Evolutionary conservation across 306 rosid genomes (phyloP).

Genomic region (Fagus sylvatica): DNA sequence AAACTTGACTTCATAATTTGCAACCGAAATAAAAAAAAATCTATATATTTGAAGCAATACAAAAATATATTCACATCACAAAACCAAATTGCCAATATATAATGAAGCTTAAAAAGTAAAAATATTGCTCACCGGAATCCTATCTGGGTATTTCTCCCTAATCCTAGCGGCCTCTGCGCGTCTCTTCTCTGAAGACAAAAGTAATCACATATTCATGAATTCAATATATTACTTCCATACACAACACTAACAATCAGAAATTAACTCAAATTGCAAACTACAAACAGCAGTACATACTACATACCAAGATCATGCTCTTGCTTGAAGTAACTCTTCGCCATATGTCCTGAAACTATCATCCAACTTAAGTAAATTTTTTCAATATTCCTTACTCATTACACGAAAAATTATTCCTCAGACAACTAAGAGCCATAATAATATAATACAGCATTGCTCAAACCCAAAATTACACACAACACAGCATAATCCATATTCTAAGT

Average conservation of each 20-base stretch:
- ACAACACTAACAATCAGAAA: conserved; percentile 1
- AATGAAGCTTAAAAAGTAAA: background rate
- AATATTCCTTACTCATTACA: conserved; percentile 12
- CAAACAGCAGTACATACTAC: background rate
- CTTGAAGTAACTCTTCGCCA: conserved; percentile 96
- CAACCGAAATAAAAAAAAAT: conserved; percentile 6
- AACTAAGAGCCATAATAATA: background rate
- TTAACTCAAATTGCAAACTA: conserved; percentile 4
- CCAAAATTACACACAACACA: background rate
- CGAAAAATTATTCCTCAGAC: background rate
- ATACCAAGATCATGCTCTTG: conserved; percentile 96
- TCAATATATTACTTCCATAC: background rate
- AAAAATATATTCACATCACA: conserved; percentile 14
- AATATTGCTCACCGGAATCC: conserved; percentile 77
- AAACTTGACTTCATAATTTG: background rate
- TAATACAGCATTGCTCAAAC: background rate
- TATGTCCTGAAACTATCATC: conserved; percentile 53
- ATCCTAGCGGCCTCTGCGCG: conserved; percentile 90
- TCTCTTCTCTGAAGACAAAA: conserved; percentile 70
- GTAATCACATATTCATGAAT: conserved; percentile 4
- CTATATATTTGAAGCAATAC: background rate
- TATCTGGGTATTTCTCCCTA: conserved; percentile 88
- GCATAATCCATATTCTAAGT: conserved; percentile 3
- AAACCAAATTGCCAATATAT: background rate
- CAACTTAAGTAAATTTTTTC: conserved; percentile 21